Percentiles rank a stretch among this genome's conserved stretches.
These are phyloP conservation scores for Cyclospora cayetanensis DNA, from an alignment of 169 alveolate species.

Conservation along the genomic window DNA sequence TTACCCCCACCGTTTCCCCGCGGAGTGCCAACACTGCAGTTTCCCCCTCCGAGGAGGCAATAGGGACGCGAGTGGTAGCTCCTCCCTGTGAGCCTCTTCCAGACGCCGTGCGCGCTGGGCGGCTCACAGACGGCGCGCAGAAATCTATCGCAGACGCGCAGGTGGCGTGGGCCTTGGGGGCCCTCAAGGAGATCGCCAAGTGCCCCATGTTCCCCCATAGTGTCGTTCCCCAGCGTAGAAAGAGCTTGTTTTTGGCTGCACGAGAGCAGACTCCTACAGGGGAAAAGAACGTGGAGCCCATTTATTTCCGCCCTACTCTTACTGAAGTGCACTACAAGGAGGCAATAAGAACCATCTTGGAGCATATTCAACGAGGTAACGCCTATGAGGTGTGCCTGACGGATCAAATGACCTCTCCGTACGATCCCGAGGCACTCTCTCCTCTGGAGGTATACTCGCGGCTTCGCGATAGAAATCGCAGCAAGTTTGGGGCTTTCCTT, in stretches of 20 bases:
- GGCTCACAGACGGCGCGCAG: background rate
- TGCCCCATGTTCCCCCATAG: background rate
- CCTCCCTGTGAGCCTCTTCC: background rate
- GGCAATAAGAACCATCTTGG: background rate
- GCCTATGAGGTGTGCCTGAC: constrained; percentile 79
- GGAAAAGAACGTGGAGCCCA: background rate
- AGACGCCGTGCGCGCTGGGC: background rate
- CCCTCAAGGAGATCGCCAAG: background rate
- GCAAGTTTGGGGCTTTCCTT: constrained; percentile 65
- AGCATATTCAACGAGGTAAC: constrained; percentile 69
- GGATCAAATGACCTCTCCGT: constrained; percentile 49
- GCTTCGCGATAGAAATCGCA: constrained; percentile 66
- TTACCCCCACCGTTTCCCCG: constrained; percentile 7
- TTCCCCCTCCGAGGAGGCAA: background rate
- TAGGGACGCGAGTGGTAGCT: background rate
- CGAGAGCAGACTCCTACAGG: background rate
- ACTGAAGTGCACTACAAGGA: background rate
- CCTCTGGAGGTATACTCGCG: constrained; percentile 41
- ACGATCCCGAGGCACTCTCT: background rate
- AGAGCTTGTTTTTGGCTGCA: too few species aligned
- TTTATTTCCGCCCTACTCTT: background rate
- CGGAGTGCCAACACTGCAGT: background rate
- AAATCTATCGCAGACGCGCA: background rate
- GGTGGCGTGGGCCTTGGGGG: background rate
- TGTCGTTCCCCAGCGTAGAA: too few species aligned